Evolutionary conservation across 345 rosid genomes (phyloP), one percentile per base, ranked within the genome.

Genomic region (Lumnitzera racemosa): DNA sequence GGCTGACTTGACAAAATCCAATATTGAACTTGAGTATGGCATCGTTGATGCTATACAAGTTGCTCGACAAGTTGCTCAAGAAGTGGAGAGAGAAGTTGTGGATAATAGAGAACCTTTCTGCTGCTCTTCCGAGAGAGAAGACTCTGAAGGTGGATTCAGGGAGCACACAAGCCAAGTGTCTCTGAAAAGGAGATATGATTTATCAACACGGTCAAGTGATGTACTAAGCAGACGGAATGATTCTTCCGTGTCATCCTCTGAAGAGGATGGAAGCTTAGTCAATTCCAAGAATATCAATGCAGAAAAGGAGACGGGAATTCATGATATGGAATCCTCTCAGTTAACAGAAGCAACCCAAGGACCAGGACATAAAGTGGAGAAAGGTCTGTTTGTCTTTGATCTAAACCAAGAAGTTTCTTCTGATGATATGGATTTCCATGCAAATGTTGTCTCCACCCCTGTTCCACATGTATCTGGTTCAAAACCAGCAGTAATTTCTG

Each of bases 31-130:
- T 16, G 99, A 94, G 49, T 83, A 80, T 72, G 96, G 92, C 61
- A 76, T 88, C 15, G 76, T 84, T 72, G 99, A 94, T 83, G 92
- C 99, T 64, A 72, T 94, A 55, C 95, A 88, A 71, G 85, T 90
- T 24, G 97, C 99, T 67, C 84, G 92, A 58, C 84, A 81, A 69
- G 90, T 94, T 55, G 99, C 99, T 55, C 90, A 81, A 68, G 96
- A 89, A 76, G 97, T 92, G 47, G 96, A 85, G 65, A 81, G 87
- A 76, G 96, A 90, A 67, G 91, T 85, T 29, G 68, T 70, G 50
- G 88, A 85, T 62, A 74, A 72, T 24, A 78, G 75, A 70, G 96
- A 86, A 60, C 89, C 61, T 67, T 81, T 84, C 10, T 69, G 76
- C 68, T 78, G 82, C 71, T 83, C 94, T 65, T 84, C 88, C 0